These are phyloP conservation scores for Pleurotus djamor DNA, from an alignment of 768 basidiomycete genomes.

Conservation along the genomic window DNA sequence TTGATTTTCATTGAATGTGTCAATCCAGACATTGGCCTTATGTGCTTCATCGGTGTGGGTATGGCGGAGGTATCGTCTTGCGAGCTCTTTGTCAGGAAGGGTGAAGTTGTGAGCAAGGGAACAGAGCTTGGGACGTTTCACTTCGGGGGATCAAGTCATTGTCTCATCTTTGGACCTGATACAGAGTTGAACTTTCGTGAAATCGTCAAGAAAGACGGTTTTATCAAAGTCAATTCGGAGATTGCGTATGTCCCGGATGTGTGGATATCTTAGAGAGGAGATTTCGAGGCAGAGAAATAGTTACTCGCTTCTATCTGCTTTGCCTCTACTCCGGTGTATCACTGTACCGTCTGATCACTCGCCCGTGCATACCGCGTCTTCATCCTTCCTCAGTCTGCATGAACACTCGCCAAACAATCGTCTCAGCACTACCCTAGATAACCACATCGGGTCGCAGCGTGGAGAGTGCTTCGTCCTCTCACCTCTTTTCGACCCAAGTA, in stretches of 20 bases:
- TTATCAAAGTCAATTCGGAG: slow-evolving; percentile 12
- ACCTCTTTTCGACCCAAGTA: no score
- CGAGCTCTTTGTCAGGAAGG: slow-evolving; percentile 41
- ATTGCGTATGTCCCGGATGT: slow-evolving; percentile 2
- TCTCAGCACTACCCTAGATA: no score
- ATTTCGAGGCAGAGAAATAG: no score
- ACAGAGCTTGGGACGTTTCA: slow-evolving; percentile 62
- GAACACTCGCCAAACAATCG: no score
- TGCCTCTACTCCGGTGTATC: no score
- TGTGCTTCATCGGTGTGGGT: slow-evolving; percentile 56
- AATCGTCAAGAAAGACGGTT: not conserved
- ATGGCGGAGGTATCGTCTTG: slow-evolving; percentile 66
- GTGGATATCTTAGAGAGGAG: not conserved
- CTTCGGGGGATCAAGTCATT: slow-evolving; percentile 55
- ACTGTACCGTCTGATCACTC: no score
- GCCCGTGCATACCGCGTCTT: no score
- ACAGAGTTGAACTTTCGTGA: slow-evolving; percentile 9
- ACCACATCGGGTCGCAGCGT: no score
- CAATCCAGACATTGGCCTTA: slow-evolving; percentile 46
- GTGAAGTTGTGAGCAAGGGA: slow-evolving; percentile 45
- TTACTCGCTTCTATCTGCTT: no score
- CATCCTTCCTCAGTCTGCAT: no score
- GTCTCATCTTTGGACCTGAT: slow-evolving; percentile 38
- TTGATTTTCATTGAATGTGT: slow-evolving; percentile 55
- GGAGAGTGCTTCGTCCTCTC: no score